phyloP scores from a whole-genome alignment of 176 grass and related monocot species.

The Neostapfia colusana region DNA sequence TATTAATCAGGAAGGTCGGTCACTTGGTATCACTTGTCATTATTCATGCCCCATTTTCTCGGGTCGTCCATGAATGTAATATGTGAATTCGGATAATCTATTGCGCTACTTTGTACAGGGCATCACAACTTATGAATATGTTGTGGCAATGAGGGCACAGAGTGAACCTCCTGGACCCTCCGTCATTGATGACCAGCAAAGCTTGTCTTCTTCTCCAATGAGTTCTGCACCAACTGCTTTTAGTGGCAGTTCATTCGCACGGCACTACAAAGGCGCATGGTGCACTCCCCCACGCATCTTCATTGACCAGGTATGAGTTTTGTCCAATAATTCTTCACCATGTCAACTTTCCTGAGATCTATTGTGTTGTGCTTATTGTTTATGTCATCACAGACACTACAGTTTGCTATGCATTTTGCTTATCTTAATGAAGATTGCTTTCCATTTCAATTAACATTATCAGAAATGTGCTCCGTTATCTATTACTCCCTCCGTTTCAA shows the following conservation, averaged over 20 bases:
- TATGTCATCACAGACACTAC: constrained; percentile 14
- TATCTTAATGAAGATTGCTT: background rate
- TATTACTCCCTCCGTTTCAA: too few relatives aligned
- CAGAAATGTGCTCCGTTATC: constrained; percentile 11
- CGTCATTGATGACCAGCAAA: constrained; percentile 67
- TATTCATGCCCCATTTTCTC: background rate
- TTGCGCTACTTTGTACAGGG: constrained; percentile 49
- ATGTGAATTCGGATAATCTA: background rate
- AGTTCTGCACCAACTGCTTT: constrained; percentile 95
- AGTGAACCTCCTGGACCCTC: constrained; percentile 76
- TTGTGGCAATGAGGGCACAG: constrained; percentile 94
- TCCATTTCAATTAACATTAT: constrained; percentile 37
- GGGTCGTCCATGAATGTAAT: background rate
- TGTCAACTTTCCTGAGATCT: constrained; percentile 11
- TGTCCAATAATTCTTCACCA: constrained; percentile 6
- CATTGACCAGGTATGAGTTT: constrained; percentile 63
- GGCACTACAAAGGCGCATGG: constrained; percentile 96
- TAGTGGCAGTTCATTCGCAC: constrained; percentile 78
- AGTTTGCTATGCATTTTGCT: constrained; percentile 10
- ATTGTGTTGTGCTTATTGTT: constrained; percentile 7
- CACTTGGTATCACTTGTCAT: constrained; percentile 16
- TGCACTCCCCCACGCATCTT: constrained; percentile 98
- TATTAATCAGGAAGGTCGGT: constrained; percentile 89
- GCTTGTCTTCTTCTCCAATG: constrained; percentile 73
- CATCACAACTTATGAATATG: constrained; percentile 97